These are phyloP conservation scores for Syzygium jambos DNA, from an alignment of 345 rosid genomes.

Conservation along the genomic window DNA sequence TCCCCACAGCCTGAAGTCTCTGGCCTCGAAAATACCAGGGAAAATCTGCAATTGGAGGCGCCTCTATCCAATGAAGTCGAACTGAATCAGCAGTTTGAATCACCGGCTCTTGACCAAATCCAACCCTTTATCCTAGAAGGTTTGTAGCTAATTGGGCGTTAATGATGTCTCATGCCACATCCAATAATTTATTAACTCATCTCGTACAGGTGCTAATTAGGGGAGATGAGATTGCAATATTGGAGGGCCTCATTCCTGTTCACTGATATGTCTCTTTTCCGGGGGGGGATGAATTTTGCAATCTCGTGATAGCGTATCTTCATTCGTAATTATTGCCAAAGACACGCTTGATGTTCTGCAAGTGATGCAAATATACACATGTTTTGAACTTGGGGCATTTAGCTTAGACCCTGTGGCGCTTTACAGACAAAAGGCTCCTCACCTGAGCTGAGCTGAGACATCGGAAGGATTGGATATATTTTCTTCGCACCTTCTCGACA, in stretches of 20 bases:
- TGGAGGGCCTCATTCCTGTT: conserved; percentile 17
- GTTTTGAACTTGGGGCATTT: not conserved
- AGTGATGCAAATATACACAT: not conserved
- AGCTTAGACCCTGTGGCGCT: not conserved
- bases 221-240: conserved; percentile 37
- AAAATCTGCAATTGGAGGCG: conserved; percentile 25
- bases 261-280: not conserved
- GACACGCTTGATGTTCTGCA: not conserved
- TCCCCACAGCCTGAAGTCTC: conserved; percentile 31
- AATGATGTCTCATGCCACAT: conserved; percentile 8
- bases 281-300: not conserved
- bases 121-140: conserved; percentile 86
- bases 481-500: not conserved
- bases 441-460: not conserved
- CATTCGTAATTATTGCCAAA: not conserved
- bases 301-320: not conserved
- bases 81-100: conserved; percentile 9
- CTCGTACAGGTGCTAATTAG: conserved; percentile 68
- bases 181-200: conserved; percentile 28
- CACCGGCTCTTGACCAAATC: conserved; percentile 38
- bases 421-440: not conserved
- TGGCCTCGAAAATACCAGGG: conserved; percentile 26
- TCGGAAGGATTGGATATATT: not conserved
- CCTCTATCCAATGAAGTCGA: conserved; percentile 3
- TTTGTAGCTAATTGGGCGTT: conserved; percentile 59